Conservation (phyloP, 345 rosid genomes). For the Citropsis articulata region DNA sequence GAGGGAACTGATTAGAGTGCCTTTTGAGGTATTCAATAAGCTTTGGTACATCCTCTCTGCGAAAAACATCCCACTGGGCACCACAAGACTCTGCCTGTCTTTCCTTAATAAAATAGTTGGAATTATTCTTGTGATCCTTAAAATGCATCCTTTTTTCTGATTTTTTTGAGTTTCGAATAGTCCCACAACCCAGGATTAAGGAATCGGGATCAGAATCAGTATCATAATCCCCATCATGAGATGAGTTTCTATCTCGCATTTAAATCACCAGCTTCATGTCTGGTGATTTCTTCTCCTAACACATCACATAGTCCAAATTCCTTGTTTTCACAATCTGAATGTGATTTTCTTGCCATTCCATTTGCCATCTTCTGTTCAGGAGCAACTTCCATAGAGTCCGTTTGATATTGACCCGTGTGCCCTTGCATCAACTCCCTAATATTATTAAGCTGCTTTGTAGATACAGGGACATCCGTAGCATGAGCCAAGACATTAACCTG, state of each 20-base stretch:
- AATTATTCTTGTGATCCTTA: constrained; percentile 30
- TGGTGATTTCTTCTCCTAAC: constrained; percentile 31
- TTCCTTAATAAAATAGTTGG: constrained; percentile 28
- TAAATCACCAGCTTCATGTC: constrained; percentile 18
- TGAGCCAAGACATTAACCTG: constrained; percentile 90
- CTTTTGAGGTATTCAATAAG: constrained; percentile 67
- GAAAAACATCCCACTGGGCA: constrained; percentile 93
- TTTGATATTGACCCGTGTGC: constrained; percentile 42
- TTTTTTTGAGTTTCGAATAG: constrained; percentile 32
- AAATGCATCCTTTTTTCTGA: constrained; percentile 25
- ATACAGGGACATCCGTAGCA: constrained; percentile 67
- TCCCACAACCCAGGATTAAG: constrained; percentile 31
- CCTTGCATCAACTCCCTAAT: constrained; percentile 68
- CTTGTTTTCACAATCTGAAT: constrained; percentile 23
- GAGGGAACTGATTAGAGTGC: constrained; percentile 57
- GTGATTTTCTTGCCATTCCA: constrained; percentile 25
- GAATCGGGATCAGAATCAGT: constrained; percentile 45
- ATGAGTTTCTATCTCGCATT: constrained; percentile 22
- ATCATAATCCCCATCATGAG: constrained; percentile 30
- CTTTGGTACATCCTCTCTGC: constrained; percentile 81
- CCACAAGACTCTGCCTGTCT: constrained; percentile 48
- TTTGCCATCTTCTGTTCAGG: constrained; percentile 26
- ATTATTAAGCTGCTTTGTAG: constrained; percentile 72
- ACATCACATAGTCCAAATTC: constrained; percentile 28
- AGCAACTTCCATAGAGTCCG: constrained; percentile 18